Conservation (phyloP, 2,329 filamentous ascomycete species). For the Ophiostoma fasciatum region DNA sequence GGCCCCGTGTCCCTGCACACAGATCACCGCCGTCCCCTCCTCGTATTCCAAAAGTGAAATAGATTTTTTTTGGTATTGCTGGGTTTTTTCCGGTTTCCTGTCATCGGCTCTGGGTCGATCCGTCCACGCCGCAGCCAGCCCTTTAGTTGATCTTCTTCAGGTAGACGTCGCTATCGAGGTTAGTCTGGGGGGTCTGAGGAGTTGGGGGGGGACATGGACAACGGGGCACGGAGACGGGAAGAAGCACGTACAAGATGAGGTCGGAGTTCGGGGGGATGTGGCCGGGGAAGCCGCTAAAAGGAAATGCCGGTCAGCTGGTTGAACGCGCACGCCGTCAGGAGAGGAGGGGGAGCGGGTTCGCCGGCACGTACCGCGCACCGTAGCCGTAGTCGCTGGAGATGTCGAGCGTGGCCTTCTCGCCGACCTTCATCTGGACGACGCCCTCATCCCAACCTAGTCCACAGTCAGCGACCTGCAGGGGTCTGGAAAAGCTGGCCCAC, state of each 20-base stretch:
- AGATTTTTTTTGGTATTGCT: neutral
- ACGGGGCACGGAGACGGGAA: no score
- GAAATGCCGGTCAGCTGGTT: no score
- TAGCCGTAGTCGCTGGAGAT: slow-evolving; percentile 57
- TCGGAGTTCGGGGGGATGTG: slow-evolving; percentile 61
- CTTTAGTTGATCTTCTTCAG: slow-evolving; percentile 19
- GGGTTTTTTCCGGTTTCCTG: no score
- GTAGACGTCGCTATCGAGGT: slow-evolving; percentile 18
- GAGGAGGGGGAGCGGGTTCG: no score
- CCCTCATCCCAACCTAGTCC: slow-evolving; percentile 77
- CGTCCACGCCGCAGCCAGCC: no score
- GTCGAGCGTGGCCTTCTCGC: slow-evolving; percentile 75
- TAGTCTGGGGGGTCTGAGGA: slow-evolving; percentile 5
- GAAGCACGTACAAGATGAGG: slow-evolving; percentile 62
- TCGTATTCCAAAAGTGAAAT: no score
- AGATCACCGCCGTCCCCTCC: no score
- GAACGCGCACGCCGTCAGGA: no score
- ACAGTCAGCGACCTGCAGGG: no score
- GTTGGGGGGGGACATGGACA: neutral
- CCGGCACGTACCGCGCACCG: slow-evolving; percentile 45
- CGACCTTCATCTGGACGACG: slow-evolving; percentile 71
- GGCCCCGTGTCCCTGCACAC: no score
- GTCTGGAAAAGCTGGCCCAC: no score
- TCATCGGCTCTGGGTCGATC: no score
- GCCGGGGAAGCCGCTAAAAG: slow-evolving; percentile 58